Conservation (phyloP, 805 yeast genomes). For the Torulaspora quercuum region DNA sequence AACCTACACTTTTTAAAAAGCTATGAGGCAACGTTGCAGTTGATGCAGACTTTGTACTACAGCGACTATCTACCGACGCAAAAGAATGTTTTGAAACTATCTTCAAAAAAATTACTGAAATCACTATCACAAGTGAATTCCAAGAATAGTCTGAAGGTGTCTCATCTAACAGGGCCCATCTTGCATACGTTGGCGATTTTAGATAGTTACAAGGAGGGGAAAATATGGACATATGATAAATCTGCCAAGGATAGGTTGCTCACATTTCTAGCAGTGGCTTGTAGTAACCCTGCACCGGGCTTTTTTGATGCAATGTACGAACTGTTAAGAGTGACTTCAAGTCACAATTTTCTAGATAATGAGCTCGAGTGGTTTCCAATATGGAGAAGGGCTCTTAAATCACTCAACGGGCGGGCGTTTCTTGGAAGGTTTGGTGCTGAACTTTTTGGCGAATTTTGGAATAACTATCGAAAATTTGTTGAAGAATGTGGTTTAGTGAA, state of each 20-base stretch:
- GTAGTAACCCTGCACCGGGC: conserved; percentile 48
- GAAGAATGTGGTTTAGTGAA: conserved; percentile 4
- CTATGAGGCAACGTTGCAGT: conserved; percentile 41
- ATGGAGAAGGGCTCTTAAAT: conserved; percentile 29
- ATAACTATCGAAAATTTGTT: conserved; percentile 26
- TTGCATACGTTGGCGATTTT: conserved; percentile 46
- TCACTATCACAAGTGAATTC: conserved; percentile 34
- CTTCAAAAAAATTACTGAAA: conserved; percentile 36
- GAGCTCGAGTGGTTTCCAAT: conserved; percentile 28
- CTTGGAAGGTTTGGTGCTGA: conserved; percentile 34
- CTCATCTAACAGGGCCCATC: conserved; percentile 47
- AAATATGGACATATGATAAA: conserved; percentile 55
- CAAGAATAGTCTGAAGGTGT: conserved; percentile 42
- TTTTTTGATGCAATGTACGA: conserved; percentile 41
- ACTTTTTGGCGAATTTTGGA: conserved; percentile 35
- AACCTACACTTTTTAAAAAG: conserved; percentile 41
- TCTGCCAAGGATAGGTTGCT: conserved; percentile 43
- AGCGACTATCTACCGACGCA: conserved; percentile 18
- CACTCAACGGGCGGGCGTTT: conserved; percentile 31
- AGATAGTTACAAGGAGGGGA: conserved; percentile 44
- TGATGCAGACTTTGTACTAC: conserved; percentile 36
- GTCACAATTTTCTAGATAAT: conserved; percentile 21
- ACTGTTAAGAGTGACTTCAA: conserved; percentile 21
- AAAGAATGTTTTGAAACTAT: conserved; percentile 34
- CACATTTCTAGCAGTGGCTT: conserved; percentile 50